These are phyloP conservation scores for Prunella vulgaris DNA, from an alignment of 257 asterid genomes.

Conservation along the genomic window DNA sequence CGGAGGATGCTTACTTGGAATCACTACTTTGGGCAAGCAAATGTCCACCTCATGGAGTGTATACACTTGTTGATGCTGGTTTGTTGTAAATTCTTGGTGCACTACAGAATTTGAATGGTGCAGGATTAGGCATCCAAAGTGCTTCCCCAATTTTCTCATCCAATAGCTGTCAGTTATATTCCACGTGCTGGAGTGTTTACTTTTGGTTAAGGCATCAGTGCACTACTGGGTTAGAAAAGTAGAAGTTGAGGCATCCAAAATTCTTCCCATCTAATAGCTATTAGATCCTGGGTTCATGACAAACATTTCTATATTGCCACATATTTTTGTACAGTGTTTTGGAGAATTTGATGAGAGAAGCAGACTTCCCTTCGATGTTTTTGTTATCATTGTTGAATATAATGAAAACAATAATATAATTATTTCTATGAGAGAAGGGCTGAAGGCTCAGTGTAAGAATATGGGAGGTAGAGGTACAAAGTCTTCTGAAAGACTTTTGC, in stretches of 20 bases:
- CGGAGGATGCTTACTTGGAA: background rate
- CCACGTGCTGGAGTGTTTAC: background rate
- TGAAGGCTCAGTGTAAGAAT: background rate
- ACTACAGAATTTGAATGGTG: background rate
- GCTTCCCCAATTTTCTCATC: background rate
- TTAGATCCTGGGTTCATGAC: background rate
- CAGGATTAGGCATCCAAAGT: background rate
- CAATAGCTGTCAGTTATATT: background rate
- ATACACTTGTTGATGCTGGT: background rate
- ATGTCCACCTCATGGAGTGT: background rate
- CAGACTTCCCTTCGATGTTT: background rate
- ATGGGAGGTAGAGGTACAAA: background rate
- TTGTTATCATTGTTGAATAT: background rate
- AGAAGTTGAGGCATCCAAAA: background rate
- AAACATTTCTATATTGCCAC: background rate
- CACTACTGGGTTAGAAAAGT: background rate
- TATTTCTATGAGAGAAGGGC: background rate
- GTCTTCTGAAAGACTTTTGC: background rate
- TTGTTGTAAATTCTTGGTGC: background rate
- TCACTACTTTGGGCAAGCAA: background rate
- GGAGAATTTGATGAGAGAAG: background rate
- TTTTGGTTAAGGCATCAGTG: background rate
- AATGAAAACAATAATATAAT: background rate
- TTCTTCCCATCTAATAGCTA: background rate
- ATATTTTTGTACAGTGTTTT: background rate